Percentiles rank a stretch among this genome's conserved stretches.
These are phyloP conservation scores for Irpex sp. DNA, from an alignment of 1,284 basidiomycete species.

Conservation along the genomic window DNA sequence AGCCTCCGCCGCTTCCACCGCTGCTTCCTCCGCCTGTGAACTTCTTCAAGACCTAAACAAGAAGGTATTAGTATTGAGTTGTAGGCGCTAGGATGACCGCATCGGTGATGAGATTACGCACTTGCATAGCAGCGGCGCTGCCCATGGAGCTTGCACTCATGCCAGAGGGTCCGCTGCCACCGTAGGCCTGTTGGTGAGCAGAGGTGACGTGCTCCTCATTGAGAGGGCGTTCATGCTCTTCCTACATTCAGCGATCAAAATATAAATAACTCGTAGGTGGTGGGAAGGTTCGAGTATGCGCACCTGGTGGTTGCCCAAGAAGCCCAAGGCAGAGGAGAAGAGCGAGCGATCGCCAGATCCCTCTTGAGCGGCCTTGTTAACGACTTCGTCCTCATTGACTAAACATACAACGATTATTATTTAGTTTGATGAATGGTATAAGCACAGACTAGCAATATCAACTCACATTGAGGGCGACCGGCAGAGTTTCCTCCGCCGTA, in stretches of 20 bases:
- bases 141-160: slow-evolving; percentile 62
- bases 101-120: slow-evolving; percentile 21
- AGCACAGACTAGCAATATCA: not conserved
- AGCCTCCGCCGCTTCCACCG: slow-evolving; percentile 40
- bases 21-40: slow-evolving; percentile 48
- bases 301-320: slow-evolving; percentile 50
- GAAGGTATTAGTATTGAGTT: not conserved
- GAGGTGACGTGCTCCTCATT: slow-evolving; percentile 64
- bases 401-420: not conserved
- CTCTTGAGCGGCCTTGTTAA: slow-evolving; percentile 44
- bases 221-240: slow-evolving; percentile 49
- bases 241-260: slow-evolving; percentile 26
- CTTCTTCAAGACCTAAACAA: slow-evolving; percentile 49
- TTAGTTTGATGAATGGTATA: not conserved
- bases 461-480: slow-evolving; percentile 32
- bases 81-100: not conserved
- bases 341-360: slow-evolving; percentile 49
- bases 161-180: slow-evolving; percentile 42
- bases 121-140: slow-evolving; percentile 76
- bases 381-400: slow-evolving; percentile 62
- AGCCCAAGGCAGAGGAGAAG: slow-evolving; percentile 49
- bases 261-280: not conserved
- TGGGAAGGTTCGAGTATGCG: slow-evolving; percentile 7
- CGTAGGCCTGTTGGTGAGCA: slow-evolving; percentile 62
- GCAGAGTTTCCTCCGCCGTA: not conserved